These are phyloP conservation scores for Pichia terricola DNA, from an alignment of 1,139 yeast species.

Conservation along the genomic window DNA sequence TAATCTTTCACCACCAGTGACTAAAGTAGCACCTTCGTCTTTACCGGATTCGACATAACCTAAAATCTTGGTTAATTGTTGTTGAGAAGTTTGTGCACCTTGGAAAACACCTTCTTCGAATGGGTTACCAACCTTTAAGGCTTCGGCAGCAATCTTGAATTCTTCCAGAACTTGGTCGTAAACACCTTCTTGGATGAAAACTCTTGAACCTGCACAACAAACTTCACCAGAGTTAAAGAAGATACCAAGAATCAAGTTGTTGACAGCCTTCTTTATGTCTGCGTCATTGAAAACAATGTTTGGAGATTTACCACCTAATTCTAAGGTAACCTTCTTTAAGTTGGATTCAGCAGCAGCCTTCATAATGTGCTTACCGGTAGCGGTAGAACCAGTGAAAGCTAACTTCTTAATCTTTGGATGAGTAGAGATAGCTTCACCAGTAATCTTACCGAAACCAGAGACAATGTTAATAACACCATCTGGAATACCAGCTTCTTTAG, in stretches of 20 bases:
- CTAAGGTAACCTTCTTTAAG: slow-evolving; percentile 73
- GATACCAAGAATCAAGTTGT: slow-evolving; percentile 50
- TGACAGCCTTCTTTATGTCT: slow-evolving; percentile 52
- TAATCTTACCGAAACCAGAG: slow-evolving; percentile 64
- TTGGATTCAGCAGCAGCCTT: slow-evolving; percentile 54
- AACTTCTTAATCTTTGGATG: slow-evolving; percentile 68
- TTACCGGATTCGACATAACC: slow-evolving; percentile 63
- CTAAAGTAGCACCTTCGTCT: slow-evolving; percentile 41
- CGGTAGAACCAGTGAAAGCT: slow-evolving; percentile 80
- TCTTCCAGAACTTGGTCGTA: slow-evolving; percentile 55
- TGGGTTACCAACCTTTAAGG: slow-evolving; percentile 63
- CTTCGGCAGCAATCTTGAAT: slow-evolving; percentile 49
- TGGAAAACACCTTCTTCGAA: slow-evolving; percentile 54
- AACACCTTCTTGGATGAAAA: slow-evolving; percentile 65
- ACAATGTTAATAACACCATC: slow-evolving; percentile 71
- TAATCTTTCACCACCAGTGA: slow-evolving; percentile 61
- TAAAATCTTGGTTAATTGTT: slow-evolving; percentile 64
- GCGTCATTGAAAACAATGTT: slow-evolving; percentile 69
- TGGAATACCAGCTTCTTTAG: slow-evolving; percentile 66
- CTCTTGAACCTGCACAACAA: slow-evolving; percentile 80
- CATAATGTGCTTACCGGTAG: slow-evolving; percentile 65
- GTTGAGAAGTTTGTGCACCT: slow-evolving; percentile 67
- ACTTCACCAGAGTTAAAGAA: slow-evolving; percentile 81
- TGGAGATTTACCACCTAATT: slow-evolving; percentile 82
- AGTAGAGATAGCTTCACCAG: slow-evolving; percentile 63